A percentile compares a stretch with the other conserved stretches of the same genome.
These are phyloP conservation scores for Hydnomerulius pinastri DNA, from an alignment of 768 basidiomycete genomes.

Conservation along the genomic window DNA sequence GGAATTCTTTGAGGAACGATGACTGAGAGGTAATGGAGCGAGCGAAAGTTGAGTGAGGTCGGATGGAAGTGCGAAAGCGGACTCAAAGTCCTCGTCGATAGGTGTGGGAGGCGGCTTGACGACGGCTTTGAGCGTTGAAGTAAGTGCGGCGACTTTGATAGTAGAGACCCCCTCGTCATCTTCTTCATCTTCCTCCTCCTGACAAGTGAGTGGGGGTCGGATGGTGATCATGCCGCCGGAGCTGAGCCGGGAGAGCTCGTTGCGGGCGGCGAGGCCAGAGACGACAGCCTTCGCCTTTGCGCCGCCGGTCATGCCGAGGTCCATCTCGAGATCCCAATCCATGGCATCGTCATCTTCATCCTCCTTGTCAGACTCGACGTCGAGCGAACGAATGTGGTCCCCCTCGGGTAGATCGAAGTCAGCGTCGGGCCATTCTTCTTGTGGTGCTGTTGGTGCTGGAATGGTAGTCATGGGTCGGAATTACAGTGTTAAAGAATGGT, in stretches of 20 bases:
- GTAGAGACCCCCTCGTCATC: constrained; percentile 84
- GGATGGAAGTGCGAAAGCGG: constrained; percentile 77
- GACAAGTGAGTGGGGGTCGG: constrained; percentile 57
- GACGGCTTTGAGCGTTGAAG: constrained; percentile 35
- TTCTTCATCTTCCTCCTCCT: constrained; percentile 58
- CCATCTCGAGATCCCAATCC: constrained; percentile 84
- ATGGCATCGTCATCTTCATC: constrained; percentile 61
- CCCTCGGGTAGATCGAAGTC: constrained; percentile 87
- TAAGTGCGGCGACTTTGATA: constrained; percentile 68
- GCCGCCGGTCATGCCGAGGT: constrained; percentile 58
- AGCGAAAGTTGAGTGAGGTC: constrained; percentile 83
- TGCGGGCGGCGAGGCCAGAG: constrained; percentile 40
- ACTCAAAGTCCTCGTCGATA: constrained; percentile 77
- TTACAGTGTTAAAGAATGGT: constrained; percentile 21
- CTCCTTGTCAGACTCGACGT: constrained; percentile 62
- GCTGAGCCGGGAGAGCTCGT: constrained; percentile 38
- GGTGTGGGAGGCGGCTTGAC: constrained; percentile 38
- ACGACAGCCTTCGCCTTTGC: constrained; percentile 46
- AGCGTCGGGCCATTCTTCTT: constrained; percentile 86
- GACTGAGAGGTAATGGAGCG: constrained; percentile 71
- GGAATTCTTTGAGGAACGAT: constrained; percentile 80
- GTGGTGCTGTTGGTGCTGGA: constrained; percentile 56
- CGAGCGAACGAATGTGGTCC: constrained; percentile 60
- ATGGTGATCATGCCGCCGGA: constrained; percentile 47
- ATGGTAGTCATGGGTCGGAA: constrained; percentile 57